Evolutionary conservation across 768 basidiomycete species (phyloP).

Genomic region (Fomitopsis serialis): DNA sequence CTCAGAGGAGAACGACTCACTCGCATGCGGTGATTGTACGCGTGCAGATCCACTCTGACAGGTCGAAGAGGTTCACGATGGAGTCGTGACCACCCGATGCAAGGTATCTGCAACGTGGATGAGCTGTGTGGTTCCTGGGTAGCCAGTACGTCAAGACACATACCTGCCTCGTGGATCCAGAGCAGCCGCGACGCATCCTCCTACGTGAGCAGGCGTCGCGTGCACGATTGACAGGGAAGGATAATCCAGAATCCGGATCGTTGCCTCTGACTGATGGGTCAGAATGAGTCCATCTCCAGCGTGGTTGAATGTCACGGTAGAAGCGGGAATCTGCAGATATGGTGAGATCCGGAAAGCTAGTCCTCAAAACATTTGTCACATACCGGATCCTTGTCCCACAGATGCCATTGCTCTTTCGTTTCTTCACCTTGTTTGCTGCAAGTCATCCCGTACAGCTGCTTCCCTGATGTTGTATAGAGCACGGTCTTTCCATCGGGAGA

Average conservation of each 20-base stretch:
- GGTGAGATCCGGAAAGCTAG: too few relatives aligned
- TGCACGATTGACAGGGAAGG: slow-evolving; percentile 56
- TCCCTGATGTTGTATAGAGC: slow-evolving; percentile 54
- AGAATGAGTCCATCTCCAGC: slow-evolving; percentile 66
- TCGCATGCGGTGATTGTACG: slow-evolving; percentile 78
- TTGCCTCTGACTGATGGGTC: slow-evolving; percentile 58
- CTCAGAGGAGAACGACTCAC: slow-evolving; percentile 37
- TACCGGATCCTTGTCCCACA: slow-evolving; percentile 26
- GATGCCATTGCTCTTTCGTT: slow-evolving; percentile 44
- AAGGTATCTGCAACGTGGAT: slow-evolving; percentile 46
- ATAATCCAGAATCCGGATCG: slow-evolving; percentile 64
- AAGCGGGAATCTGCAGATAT: slow-evolving; percentile 40
- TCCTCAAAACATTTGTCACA: neutral
- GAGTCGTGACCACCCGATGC: slow-evolving; percentile 80
- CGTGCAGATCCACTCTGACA: slow-evolving; percentile 75
- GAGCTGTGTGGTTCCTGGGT: neutral
- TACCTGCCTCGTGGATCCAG: slow-evolving; percentile 77
- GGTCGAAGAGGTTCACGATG: slow-evolving; percentile 77
- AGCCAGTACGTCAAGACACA: slow-evolving; percentile 3
- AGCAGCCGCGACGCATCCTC: slow-evolving; percentile 72
- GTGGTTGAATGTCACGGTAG: slow-evolving; percentile 73
- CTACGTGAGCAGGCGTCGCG: slow-evolving; percentile 69
- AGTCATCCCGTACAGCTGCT: slow-evolving; percentile 58
- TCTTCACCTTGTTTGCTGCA: slow-evolving; percentile 50
- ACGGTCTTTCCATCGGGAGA: slow-evolving; percentile 67